phyloP scores from a whole-genome alignment of 2,329 filamentous ascomycete genomes.

The Ophiostoma ulmi region DNA sequence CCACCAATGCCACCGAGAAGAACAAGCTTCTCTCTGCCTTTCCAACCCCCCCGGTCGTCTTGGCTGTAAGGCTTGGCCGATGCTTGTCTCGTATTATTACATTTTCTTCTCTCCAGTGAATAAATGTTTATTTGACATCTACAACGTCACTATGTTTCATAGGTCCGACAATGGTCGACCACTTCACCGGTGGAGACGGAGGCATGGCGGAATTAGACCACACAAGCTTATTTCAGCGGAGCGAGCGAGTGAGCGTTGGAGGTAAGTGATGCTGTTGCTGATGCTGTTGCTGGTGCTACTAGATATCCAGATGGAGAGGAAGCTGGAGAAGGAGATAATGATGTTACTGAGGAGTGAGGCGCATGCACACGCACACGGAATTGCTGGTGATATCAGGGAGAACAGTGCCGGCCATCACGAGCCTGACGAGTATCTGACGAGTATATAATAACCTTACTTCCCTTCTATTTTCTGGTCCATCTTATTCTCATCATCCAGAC shows the following conservation, averaged over 20 bases:
- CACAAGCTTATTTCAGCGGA: neutral
- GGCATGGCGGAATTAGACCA: neutral
- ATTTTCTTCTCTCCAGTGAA: neutral
- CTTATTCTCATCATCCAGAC: neutral
- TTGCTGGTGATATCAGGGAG: neutral
- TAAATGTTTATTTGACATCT: neutral
- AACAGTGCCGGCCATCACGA: neutral
- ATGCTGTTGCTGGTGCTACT: neutral
- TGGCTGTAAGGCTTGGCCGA: neutral
- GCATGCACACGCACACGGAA: neutral
- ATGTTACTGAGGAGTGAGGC: neutral
- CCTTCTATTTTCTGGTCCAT: neutral
- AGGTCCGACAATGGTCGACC: neutral
- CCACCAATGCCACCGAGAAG: neutral
- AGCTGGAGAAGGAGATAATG: neutral
- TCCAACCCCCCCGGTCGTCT: constrained; percentile 2
- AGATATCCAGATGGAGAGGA: neutral
- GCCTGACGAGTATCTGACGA: neutral
- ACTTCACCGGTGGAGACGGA: neutral
- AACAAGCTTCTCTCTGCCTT: neutral
- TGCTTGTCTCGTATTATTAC: constrained; percentile 7
- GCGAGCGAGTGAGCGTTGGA: neutral
- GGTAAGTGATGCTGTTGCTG: neutral
- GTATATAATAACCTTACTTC: neutral
- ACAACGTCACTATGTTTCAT: neutral